These are phyloP conservation scores for Trichoderma oligosporum DNA, from an alignment of 2,329 filamentous ascomycete species.

Conservation along the genomic window DNA sequence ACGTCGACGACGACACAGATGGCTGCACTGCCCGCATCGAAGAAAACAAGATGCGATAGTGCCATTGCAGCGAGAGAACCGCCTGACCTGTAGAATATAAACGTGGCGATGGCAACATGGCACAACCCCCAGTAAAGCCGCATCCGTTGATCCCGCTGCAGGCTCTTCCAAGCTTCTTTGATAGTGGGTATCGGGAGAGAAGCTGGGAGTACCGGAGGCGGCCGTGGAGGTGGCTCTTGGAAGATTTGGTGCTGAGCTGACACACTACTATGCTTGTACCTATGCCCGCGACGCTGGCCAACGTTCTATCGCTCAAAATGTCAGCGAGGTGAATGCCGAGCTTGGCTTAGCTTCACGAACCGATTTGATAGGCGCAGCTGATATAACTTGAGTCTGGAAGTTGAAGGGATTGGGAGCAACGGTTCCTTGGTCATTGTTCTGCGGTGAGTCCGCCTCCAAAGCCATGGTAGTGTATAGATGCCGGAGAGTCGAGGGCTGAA, in stretches of 20 bases:
- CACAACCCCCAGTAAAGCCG: slow-evolving; percentile 86
- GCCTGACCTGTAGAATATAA: slow-evolving; percentile 80
- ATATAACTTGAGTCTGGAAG: slow-evolving; percentile 79
- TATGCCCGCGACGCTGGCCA: slow-evolving; percentile 88
- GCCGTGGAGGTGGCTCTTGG: slow-evolving; percentile 80
- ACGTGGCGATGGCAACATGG: slow-evolving; percentile 77
- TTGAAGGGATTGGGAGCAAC: slow-evolving; percentile 74
- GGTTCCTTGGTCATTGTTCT: slow-evolving; percentile 23
- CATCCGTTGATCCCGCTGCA: slow-evolving; percentile 81
- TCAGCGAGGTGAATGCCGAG: slow-evolving; percentile 13
- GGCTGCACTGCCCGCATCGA: slow-evolving; percentile 87
- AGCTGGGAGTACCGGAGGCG: slow-evolving; percentile 83
- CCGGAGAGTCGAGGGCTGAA: neutral
- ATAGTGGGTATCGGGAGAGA: slow-evolving; percentile 89
- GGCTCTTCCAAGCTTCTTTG: slow-evolving; percentile 81
- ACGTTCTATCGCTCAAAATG: slow-evolving; percentile 58
- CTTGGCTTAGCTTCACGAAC: slow-evolving; percentile 43
- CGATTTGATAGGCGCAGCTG: slow-evolving; percentile 72
- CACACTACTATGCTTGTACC: slow-evolving; percentile 96
- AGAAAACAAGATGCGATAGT: slow-evolving; percentile 88
- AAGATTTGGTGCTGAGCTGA: slow-evolving; percentile 89
- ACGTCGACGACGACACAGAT: slow-evolving; percentile 92
- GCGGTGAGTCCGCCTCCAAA: slow-evolving; percentile 21
- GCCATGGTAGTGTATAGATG: neutral
- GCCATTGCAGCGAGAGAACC: slow-evolving; percentile 89